These are phyloP conservation scores for Erysimum cheiri DNA, from an alignment of 441 rosid genomes.

Conservation along the genomic window DNA sequence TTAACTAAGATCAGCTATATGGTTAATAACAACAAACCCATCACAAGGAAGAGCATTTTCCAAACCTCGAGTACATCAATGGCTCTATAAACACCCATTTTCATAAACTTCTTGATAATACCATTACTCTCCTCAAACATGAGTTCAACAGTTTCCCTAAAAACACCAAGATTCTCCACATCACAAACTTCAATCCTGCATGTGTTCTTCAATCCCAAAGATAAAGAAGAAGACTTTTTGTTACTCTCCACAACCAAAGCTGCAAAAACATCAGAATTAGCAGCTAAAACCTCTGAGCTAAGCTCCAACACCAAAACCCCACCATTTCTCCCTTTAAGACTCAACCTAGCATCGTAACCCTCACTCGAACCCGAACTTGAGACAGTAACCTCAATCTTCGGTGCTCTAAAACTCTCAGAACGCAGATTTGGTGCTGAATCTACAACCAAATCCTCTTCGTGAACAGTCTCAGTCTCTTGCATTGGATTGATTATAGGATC, in stretches of 20 bases:
- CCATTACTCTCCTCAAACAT: conserved; percentile 71
- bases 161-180: conserved; percentile 79
- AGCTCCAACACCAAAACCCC: conserved; percentile 70
- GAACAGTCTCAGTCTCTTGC: conserved; percentile 42
- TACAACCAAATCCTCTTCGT: conserved; percentile 35
- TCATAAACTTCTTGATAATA: conserved; percentile 58
- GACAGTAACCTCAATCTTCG: conserved; percentile 35
- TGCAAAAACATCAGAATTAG: conserved; percentile 66
- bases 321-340: conserved; percentile 69
- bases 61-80: conserved; percentile 86
- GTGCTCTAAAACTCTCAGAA: conserved; percentile 36
- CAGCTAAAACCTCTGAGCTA: conserved; percentile 62
- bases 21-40: conserved; percentile 11
- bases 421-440: conserved; percentile 48
- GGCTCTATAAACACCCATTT: conserved; percentile 70
- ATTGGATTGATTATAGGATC: conserved; percentile 44
- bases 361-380: not conserved
- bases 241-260: conserved; percentile 51
- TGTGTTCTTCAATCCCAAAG: conserved; percentile 43
- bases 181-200: conserved; percentile 79
- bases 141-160: conserved; percentile 75
- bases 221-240: conserved; percentile 26
- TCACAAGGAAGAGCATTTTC: conserved; percentile 3
- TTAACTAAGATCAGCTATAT: conserved; percentile 6
- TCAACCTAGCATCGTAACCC: conserved; percentile 69